A percentile compares a stretch with the other conserved stretches of the same genome.
Evolutionary conservation across 441 rosid genomes (phyloP).

Genomic region (Arabidopsis hybrid): DNA sequence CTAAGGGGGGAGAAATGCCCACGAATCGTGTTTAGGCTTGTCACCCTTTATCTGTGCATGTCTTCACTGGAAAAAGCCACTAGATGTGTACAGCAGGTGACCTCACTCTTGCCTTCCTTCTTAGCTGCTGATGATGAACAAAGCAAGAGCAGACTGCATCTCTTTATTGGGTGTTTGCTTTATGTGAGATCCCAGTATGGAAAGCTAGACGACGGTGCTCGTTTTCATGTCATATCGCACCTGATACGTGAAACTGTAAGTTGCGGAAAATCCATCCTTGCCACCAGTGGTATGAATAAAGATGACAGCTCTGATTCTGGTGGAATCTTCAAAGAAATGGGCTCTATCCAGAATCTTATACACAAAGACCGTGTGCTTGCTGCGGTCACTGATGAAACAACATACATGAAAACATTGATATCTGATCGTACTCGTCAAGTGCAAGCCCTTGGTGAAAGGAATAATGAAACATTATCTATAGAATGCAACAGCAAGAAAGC

Average conservation of each 20-base stretch:
- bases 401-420: conserved; percentile 67
- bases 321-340: conserved; percentile 72
- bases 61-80: conserved; percentile 95
- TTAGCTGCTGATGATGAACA: conserved; percentile 91
- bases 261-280: conserved; percentile 92
- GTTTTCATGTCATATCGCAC: conserved; percentile 94
- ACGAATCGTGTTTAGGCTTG: conserved; percentile 88
- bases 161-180: conserved; percentile 94
- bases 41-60: conserved; percentile 81
- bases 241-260: conserved; percentile 91
- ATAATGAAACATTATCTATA: conserved; percentile 64
- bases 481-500: conserved; percentile 65
- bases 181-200: conserved; percentile 85
- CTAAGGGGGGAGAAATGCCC: conserved; percentile 97
- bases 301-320: conserved; percentile 74
- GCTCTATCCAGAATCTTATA: conserved; percentile 80
- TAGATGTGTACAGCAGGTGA: conserved; percentile 89
- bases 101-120: conserved; percentile 85
- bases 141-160: conserved; percentile 92
- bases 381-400: conserved; percentile 88
- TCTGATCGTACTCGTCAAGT: conserved; percentile 82
- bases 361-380: conserved; percentile 92
- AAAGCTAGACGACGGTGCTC: conserved; percentile 89
- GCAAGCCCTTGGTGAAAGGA: conserved; percentile 71
- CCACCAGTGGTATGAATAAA: conserved; percentile 74